phyloP scores from a whole-genome alignment of 257 asterid genomes.

The Solanum sejunctum region DNA sequence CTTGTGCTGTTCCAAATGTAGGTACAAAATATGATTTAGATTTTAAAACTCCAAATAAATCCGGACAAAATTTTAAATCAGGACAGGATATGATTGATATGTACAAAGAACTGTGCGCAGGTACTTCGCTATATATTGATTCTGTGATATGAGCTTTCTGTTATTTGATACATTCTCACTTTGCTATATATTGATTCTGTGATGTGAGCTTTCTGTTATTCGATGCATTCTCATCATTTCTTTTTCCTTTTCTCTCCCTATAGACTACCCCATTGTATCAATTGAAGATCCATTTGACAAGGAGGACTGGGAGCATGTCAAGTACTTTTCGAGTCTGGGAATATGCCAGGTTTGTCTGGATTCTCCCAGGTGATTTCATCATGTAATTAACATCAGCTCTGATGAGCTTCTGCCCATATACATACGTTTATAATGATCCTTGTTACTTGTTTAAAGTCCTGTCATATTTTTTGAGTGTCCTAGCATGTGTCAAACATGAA shows the following conservation, averaged over 20 bases:
- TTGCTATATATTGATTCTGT: neutral
- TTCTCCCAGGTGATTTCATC: neutral
- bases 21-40: conserved; percentile 97
- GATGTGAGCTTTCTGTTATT: neutral
- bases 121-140: conserved; percentile 22
- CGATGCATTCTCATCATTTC: neutral
- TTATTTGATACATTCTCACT: neutral
- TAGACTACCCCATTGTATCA: conserved; percentile 86
- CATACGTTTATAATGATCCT: neutral
- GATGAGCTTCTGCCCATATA: neutral
- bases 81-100: conserved; percentile 87
- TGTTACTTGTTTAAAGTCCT: neutral
- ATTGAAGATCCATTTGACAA: conserved; percentile 99
- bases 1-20: conserved; percentile 14
- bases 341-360: conserved; percentile 68
- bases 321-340: conserved; percentile 57
- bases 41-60: conserved; percentile 67
- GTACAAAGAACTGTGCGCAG: conserved; percentile 80
- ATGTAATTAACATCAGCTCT: neutral
- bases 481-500: neutral
- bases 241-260: conserved; percentile 3
- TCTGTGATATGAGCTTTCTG: neutral
- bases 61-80: conserved; percentile 83
- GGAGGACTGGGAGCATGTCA: conserved; percentile 97
- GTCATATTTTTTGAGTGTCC: neutral